Evolutionary conservation across 2,329 filamentous ascomycete genomes (phyloP), one percentile per base, ranked within the genome.

Genomic region (Nannizzia gypsea): DNA sequence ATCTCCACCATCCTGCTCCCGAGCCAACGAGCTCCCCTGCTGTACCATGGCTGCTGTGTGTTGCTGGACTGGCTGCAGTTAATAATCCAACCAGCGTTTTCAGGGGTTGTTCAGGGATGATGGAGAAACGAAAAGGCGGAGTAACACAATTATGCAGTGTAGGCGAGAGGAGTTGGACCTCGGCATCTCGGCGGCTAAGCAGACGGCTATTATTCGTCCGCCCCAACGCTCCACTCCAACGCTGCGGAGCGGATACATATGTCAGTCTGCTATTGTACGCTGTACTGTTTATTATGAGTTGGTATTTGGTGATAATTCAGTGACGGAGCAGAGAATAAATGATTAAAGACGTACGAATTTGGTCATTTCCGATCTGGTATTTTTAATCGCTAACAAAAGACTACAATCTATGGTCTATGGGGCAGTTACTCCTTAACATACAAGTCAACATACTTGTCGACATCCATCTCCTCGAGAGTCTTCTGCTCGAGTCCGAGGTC

Each of bases 381-480:
- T 46, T 46, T 24, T 11, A 3, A 20, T 46, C 42, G 42, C 42
- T 46, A 46, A 46, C 42, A 46, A 46, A 24, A 24, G 42, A 46
- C 42, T 46, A 46, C 42, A 46, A 46, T 46, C 42, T 46, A 46
- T 46, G 9, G 20, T 46, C 42, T 46, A 46, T 52, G 48, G 48
- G 48, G 22, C 64, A 76, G 71, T 67, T 74, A 73, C 54, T 78
- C 74, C 74, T 81, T 86, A 58, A 85, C 80, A 70, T 86, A 96
- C 73, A 95, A 74, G 73, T 97, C 90, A 66, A 99, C 88, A 71
- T 96, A 97, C 78, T 93, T 84, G 75, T 99, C 92, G 36, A 97
- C 86, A 59, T 89, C 81, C 80, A 88, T 88, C 68, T 80, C 77
- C 78, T 96, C 89, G 59, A 97, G 78, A 75, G 81, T 84, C 75